These are phyloP conservation scores for Trichomonas gallinae DNA, from an alignment of 208 protist species.

Conservation along the genomic window DNA sequence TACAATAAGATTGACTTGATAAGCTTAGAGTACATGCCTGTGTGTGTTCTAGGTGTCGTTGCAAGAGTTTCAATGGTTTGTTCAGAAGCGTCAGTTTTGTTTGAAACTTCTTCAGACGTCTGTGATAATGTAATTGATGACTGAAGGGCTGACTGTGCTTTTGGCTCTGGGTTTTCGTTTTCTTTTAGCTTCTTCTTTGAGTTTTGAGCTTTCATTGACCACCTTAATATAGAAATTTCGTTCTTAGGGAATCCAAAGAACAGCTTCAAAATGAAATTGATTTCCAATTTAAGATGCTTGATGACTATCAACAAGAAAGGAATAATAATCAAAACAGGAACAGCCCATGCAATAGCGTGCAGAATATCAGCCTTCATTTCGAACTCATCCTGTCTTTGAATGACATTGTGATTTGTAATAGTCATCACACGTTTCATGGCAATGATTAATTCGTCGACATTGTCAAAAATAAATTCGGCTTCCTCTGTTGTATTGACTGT, in stretches of 20 bases:
- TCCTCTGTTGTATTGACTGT: background rate
- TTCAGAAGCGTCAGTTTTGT: background rate
- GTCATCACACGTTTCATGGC: background rate
- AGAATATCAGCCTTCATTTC: background rate
- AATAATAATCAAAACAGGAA: background rate
- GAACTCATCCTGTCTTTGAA: background rate
- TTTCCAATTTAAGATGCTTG: background rate
- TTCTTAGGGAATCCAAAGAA: background rate
- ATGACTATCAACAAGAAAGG: background rate
- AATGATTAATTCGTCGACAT: background rate
- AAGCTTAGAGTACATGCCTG: background rate
- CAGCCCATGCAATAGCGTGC: background rate
- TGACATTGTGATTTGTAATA: background rate
- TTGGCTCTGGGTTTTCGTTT: background rate
- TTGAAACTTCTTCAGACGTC: background rate
- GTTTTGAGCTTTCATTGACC: background rate
- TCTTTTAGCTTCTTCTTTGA: background rate
- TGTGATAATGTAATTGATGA: background rate
- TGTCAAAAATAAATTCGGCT: background rate
- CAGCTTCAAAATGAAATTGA: background rate
- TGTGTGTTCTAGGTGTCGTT: background rate
- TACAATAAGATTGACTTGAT: background rate
- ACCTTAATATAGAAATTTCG: background rate
- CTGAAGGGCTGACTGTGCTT: background rate
- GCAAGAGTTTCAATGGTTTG: background rate